These are phyloP conservation scores for Talaromyces sp. DNA, from an alignment of 2,329 filamentous ascomycete genomes.

Conservation along the genomic window DNA sequence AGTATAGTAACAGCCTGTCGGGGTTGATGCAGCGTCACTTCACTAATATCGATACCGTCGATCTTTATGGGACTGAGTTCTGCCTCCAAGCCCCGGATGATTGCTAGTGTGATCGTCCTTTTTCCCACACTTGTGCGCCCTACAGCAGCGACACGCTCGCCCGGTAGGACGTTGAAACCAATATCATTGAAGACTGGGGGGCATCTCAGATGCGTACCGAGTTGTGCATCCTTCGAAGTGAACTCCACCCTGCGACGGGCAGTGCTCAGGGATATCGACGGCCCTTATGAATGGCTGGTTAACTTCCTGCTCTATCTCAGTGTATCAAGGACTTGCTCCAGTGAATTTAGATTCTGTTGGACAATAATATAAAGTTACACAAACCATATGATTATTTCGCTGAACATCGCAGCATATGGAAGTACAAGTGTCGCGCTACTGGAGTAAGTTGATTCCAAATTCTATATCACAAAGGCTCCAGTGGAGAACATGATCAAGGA, in stretches of 20 bases:
- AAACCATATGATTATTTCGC: constrained; percentile 2
- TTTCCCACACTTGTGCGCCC: constrained; percentile 33
- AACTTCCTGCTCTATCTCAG: neutral
- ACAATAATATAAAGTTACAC: neutral
- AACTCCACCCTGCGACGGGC: neutral
- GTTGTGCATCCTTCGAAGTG: neutral
- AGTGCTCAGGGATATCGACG: neutral
- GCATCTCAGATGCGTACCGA: neutral
- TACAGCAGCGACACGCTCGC: constrained; percentile 28
- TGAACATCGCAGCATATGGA: neutral
- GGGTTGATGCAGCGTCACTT: neutral
- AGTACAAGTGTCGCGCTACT: constrained; percentile 1
- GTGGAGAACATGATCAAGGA: constrained; percentile 4
- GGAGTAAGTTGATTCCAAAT: neutral
- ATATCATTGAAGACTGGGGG: constrained; percentile 21
- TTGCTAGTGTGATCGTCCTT: constrained; percentile 27
- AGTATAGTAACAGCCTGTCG: neutral
- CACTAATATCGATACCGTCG: constrained; percentile 17
- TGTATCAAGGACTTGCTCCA: constrained; percentile 1
- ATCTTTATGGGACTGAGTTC: constrained; percentile 24
- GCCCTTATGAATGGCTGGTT: neutral
- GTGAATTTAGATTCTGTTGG: constrained; percentile 7
- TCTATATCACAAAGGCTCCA: neutral
- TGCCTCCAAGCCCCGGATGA: constrained; percentile 27
- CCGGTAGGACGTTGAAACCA: constrained; percentile 21